Base-by-base conservation (phyloP, 2,329 filamentous ascomycete species). In the Cladosporium sp. region DNA sequence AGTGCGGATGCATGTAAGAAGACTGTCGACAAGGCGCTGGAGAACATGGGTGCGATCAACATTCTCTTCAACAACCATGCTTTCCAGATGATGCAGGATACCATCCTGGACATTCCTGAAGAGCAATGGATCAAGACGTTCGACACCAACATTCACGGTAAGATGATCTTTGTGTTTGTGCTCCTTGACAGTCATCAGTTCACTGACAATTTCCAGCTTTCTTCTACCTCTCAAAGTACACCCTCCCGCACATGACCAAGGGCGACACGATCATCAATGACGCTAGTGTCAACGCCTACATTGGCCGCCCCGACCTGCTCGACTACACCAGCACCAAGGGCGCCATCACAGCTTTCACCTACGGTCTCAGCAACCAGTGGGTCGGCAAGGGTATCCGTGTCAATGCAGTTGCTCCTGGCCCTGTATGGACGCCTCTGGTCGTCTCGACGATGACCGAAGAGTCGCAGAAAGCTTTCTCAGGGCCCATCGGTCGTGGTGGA, bases 211-310 rank as follows among this genome's bases (percentile, higher is more conserved):
- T n/a, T 21, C 21, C 67, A 76, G 74, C 74, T 2, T 89, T 88
- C 81, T 95, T 93, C 82, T 94, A 88, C 80, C 82, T 94, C 40
- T 85, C 91, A 67, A 95, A 95, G 77, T 92, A 93, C 74, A 79
- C 84, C 14, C 82, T 95, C 12, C 88, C 87, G 0, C 89, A 93
- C 78, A 90, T 95, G 87, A 85, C 86, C 73, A 77, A 78, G n/a
- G 91, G 92, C 40, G 84, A 87, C 65, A 88, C 87, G 29, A 92
- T 96, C 76, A 92, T 96, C 84, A 95, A 94, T 81, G 93, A 92
- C 75, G 88, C 91, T 53, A 93, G 90, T 35, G 89, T 95, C 75
- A 94, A 94, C 76, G 90, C 89, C 29, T 95, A 94, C 79, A 86
- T 93, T 66, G 91, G 91, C 46, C 89, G 91, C 1, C 89, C 89